Evolutionary conservation across 441 rosid genomes (phyloP), one percentile per base, ranked within the genome.

Genomic region (Metrosideros polymorpha): DNA sequence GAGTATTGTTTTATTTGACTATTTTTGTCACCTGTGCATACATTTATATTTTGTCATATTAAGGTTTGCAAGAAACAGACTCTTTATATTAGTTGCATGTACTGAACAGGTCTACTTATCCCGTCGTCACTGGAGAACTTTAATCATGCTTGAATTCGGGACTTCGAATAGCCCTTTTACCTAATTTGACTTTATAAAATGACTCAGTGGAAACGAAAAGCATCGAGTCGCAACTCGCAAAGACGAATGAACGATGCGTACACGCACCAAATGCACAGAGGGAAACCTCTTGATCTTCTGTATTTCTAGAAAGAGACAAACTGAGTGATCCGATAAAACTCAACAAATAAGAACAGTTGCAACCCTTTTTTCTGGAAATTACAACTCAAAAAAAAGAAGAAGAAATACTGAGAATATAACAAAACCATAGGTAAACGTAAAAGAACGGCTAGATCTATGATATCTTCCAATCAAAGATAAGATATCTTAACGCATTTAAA

Each of bases 131-230:
- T 6, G 7, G 27, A 56, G 7, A 56, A 7, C 63, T 27, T 56
- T 12, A 0, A 12, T 57, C 30, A 5, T n/a, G 32, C 18, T 57
- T 57, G 32, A 12, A n/a, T 57, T n/a, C 6, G 15, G 14, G 14
- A 56, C n/a, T 56, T 27, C 61, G 10, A 22, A 53, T 22, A 53
- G 56, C 56, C 27, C 22, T 24, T 22, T 53, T 53, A n/a, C 10
- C 14, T 27, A 1, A 12, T 12, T 6, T 0, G 5, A 56, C 0
- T 27, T 1, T 12, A 12, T 10, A 5, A 27, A 56, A 56, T 12
- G 61, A 56, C 30, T 0, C 15, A 4, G 30, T 56, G 61, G 30
- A 56, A 10, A 4, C 49, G 30, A 1, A 56, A 56, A 56, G 14
- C 30, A 56, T 13, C 61, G 3, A 56, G 61, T 5, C 29, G 15